Percentiles rank a stretch among this genome's conserved stretches.
Evolutionary conservation across 2,329 filamentous ascomycete species (phyloP).

Genomic region (Myotisia sp.): DNA sequence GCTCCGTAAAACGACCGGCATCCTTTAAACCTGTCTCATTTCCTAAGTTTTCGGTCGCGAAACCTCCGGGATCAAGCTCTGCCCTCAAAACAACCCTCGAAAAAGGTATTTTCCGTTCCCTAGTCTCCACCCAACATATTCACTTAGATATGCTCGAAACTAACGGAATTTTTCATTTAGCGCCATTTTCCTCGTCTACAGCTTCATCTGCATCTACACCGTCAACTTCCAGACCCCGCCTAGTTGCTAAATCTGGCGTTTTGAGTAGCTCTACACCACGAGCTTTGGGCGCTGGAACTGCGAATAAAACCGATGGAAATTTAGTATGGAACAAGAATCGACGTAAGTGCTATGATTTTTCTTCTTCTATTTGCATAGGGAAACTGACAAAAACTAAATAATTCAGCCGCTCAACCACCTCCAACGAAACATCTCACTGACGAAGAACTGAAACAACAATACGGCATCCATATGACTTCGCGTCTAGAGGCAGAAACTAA

Average conservation of each 20-base stretch:
- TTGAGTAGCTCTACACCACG: slow-evolving; percentile 39
- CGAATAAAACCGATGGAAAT: slow-evolving; percentile 45
- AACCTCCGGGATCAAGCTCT: slow-evolving; percentile 42
- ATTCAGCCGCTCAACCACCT: slow-evolving; percentile 37
- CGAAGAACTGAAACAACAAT: slow-evolving; percentile 54
- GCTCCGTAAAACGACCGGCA: slow-evolving; percentile 45
- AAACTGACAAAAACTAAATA: slow-evolving; percentile 13
- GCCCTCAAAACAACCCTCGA: slow-evolving; percentile 37
- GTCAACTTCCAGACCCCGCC: slow-evolving; percentile 41
- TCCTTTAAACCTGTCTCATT: slow-evolving; percentile 53
- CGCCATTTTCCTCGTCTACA: slow-evolving; percentile 25
- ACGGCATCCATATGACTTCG: slow-evolving; percentile 53
- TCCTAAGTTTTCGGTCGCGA: slow-evolving; percentile 51
- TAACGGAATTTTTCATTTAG: slow-evolving; percentile 14
- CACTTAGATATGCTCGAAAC: too few species aligned
- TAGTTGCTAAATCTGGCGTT: slow-evolving; percentile 48
- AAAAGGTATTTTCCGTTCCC: slow-evolving; percentile 33
- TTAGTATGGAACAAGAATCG: slow-evolving; percentile 58
- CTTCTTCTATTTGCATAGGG: not conserved
- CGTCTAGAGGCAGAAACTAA: slow-evolving; percentile 48
- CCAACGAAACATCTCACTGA: slow-evolving; percentile 53
- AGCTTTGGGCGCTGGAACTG: slow-evolving; percentile 30
- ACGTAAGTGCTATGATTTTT: slow-evolving; percentile 29
- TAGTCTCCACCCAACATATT: too few species aligned
- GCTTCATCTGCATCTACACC: slow-evolving; percentile 24